Evolutionary conservation across 106 monocot species (phyloP), one percentile per base, ranked within the genome.

Genomic region (Apostasia ramifera): DNA sequence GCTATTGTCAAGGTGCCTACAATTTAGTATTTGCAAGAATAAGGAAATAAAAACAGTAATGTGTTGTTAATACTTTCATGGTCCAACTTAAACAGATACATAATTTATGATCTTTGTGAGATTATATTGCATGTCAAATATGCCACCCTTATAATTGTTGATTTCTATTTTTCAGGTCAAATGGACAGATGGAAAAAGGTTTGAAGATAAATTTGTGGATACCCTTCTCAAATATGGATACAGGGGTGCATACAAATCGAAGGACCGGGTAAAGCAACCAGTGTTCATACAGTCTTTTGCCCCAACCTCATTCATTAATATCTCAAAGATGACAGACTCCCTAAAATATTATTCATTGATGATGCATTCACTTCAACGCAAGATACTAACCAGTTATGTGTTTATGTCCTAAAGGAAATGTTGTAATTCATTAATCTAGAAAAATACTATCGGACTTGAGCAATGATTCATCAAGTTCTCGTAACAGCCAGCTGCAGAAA

Each of bases 241-340:
- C 47, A 85, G 85, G 73, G 97, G 97, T 47, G 61, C 76, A 79
- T 93, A 92, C 71, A 76, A 79, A 81, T 98, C 97, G 42, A 75
- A 85, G 54, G 75, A 85, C 42, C 93, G 97, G 97, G 53, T 79
- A 47, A 84, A 78, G 74, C 81, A 88, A 55, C 97, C 97, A 40
- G 49, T 88, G 46, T 98, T 98, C 72, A 87, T 98, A 83, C 97
- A 98, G 68, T 98, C 98, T 2, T 98, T 98, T 74, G 92, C 98
- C 58, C 92, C 98, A 52, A 85, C 81, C 69, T 98, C 93, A 44
- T 77, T 98, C 14, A 62, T 98, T 3, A 80, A 98, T 70, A 62
- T 78, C 41, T 98, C 98, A 69, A 85, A 90, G 13, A n/a, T 93
- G 72, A 98, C 80, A 0, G 78, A 93, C 64, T 87, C 87, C 39